phyloP scores from a whole-genome alignment of 305 asterid species.

The Withania somnifera region DNA sequence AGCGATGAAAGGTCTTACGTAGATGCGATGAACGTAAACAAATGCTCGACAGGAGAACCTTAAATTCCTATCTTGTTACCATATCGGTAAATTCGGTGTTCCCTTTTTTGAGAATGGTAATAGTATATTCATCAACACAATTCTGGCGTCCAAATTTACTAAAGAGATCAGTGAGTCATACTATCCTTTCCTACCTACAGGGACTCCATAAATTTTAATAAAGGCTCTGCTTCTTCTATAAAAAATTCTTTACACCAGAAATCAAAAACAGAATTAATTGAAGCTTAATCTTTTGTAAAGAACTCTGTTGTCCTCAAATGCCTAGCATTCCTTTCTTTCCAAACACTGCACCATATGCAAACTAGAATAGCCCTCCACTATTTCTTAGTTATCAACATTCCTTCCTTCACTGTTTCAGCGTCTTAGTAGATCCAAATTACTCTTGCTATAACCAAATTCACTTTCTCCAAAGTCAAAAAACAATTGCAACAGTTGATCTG shows the following conservation, averaged over 20 bases:
- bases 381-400: neutral
- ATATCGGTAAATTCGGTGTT: neutral
- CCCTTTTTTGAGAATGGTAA: neutral
- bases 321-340: neutral
- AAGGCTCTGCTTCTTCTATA: neutral
- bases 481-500: neutral
- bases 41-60: neutral
- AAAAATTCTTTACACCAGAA: neutral
- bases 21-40: neutral
- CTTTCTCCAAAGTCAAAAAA: neutral
- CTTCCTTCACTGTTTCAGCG: neutral
- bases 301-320: neutral
- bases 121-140: neutral
- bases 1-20: neutral
- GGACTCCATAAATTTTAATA: neutral
- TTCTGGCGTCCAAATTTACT: neutral
- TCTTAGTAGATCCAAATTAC: neutral
- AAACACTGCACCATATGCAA: neutral
- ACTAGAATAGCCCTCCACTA: neutral
- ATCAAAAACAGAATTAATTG: too few species aligned
- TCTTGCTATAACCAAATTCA: neutral
- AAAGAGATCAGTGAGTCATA: neutral
- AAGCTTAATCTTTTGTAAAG: neutral
- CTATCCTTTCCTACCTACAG: neutral
- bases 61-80: neutral